Percentiles rank a stretch among this genome's conserved stretches.
These are phyloP conservation scores for Serendipita vermifera DNA, from an alignment of 768 basidiomycete species.

Conservation along the genomic window DNA sequence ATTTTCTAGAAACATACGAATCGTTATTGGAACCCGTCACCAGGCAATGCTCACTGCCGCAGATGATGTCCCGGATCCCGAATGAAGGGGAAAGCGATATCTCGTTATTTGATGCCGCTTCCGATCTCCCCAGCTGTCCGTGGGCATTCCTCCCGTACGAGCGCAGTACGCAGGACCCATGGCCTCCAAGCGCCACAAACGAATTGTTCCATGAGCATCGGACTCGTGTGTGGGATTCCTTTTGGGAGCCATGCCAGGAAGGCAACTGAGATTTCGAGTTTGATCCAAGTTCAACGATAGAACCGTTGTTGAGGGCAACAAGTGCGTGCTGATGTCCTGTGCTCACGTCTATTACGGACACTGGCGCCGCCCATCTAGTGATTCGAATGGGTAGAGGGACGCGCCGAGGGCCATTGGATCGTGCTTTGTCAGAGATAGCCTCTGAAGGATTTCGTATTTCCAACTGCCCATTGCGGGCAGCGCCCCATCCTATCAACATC, in stretches of 20 bases:
- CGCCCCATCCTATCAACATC: conserved; percentile 63
- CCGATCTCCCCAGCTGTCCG: conserved; percentile 50
- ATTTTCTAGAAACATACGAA: neutral
- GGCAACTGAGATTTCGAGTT: conserved; percentile 56
- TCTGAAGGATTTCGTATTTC: conserved; percentile 24
- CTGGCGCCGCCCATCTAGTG: conserved; percentile 2
- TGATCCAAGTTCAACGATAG: conserved; percentile 45
- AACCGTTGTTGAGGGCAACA: conserved; percentile 33
- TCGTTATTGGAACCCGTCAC: conserved; percentile 14
- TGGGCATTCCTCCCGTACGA: conserved; percentile 35
- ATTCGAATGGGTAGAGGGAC: conserved; percentile 3
- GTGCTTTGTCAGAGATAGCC: neutral
- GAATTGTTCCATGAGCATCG: conserved; percentile 76
- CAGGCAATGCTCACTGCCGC: conserved; percentile 81
- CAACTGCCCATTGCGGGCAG: conserved; percentile 74
- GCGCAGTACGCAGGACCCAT: conserved; percentile 32
- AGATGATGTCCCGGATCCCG: conserved; percentile 31
- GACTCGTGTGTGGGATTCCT: conserved; percentile 25
- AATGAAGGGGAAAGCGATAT: neutral
- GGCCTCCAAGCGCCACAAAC: conserved; percentile 26
- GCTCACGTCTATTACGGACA: conserved; percentile 21
- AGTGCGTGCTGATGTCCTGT: conserved; percentile 45
- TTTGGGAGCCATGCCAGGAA: conserved; percentile 22
- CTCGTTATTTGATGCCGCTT: conserved; percentile 1
- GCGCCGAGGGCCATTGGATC: neutral